Evolutionary conservation across 164 flowering plant species (phyloP), one percentile per base, ranked within the genome.

Genomic region (Liriodendron chinense): DNA sequence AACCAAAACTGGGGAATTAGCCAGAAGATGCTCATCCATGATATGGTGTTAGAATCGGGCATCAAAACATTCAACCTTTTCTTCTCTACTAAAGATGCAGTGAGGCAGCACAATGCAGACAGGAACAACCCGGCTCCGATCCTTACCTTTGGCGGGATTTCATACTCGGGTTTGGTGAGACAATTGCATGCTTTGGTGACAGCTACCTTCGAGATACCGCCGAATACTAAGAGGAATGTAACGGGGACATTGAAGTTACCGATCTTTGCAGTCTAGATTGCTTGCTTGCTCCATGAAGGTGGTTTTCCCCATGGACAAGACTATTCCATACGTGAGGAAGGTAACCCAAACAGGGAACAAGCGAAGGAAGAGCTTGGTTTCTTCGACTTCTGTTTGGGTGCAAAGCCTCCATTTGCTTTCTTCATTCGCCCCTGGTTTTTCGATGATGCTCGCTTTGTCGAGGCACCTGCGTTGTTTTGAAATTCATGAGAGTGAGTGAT

Each of bases 261-360:
- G 18, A 10, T 9, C 13, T 53, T 53, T 9, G 59, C 59, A 4
- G 18, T 16, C 8, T 53, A 10, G 10, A 10, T 53, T 7, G 12
- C 59, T 53, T 53, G 59, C 59, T 53, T 34, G 59, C 2, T 7
- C 7, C 59, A 53, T 7, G 10, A 53, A 53, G 59, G 8, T 7
- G 59, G 59, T 53, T 53, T 13, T 53, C 16, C 59, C 59, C 2
- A 13, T 10, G 59, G 59, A 53, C 18, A 53, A 16, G 59, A 53
- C 59, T 16, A 53, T 53, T 10, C 59, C 59, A 53, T 53, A 53
- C 59, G 18, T 9, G 59, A 53, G 59, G 18, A 53, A 81, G 72
- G 79, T 67, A 21, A 21, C 34, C 83, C 83, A 78, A 69, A 78
- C 72, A 1, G 81, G 83, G 47, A 78, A 16, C 81, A 78, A 75